phyloP scores from a whole-genome alignment of 2,329 filamentous ascomycete genomes.

The Metarhizium guizhouense region DNA sequence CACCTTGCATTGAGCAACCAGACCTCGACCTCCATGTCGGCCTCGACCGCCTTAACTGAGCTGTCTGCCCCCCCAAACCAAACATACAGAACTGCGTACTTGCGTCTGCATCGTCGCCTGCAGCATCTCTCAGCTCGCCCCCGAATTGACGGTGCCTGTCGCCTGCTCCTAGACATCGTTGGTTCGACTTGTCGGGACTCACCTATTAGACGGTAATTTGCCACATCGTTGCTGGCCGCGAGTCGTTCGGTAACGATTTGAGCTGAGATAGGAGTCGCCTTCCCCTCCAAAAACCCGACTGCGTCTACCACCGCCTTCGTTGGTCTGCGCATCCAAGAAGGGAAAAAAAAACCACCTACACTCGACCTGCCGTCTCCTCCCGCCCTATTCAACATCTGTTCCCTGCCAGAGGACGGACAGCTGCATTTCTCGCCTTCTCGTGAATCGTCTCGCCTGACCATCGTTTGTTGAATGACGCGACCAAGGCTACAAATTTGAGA shows the following conservation, averaged over 20 bases:
- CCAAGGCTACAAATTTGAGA: conserved; percentile 6
- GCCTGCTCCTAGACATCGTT: not conserved
- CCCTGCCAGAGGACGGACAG: not conserved
- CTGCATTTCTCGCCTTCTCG: not conserved
- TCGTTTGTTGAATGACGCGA: conserved; percentile 10
- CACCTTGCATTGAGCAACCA: no score
- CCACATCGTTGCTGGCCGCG: conserved; percentile 3
- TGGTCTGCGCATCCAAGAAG: not conserved
- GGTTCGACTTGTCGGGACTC: not conserved
- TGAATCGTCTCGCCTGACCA: not conserved
- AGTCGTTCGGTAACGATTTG: not conserved
- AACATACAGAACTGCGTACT: not conserved
- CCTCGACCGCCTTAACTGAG: conserved; percentile 4
- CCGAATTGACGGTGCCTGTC: not conserved
- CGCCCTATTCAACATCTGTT: not conserved
- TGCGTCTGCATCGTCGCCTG: conserved; percentile 6
- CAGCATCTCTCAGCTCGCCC: conserved; percentile 5
- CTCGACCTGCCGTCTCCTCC: not conserved
- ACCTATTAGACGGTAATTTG: not conserved
- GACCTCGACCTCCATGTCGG: not conserved
- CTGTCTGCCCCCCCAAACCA: conserved; percentile 1
- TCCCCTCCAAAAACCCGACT: not conserved
- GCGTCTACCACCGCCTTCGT: not conserved
- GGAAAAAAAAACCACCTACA: not conserved
- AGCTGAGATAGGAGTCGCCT: not conserved